phyloP scores from a whole-genome alignment of 805 yeast genomes.

The Spathaspora gorwiae region DNA sequence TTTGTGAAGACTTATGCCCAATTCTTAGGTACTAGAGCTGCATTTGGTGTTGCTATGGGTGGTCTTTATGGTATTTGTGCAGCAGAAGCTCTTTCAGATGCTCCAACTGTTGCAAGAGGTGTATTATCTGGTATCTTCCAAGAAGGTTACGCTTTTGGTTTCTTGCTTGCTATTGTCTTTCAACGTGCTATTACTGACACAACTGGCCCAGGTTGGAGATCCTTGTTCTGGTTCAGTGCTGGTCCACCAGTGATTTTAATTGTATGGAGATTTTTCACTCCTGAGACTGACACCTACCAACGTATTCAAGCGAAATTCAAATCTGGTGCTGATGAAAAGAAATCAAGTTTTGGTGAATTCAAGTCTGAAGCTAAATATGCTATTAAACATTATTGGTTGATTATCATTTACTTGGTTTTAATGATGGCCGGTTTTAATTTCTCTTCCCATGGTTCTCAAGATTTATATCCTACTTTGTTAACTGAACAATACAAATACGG shows the following conservation, averaged over 20 bases:
- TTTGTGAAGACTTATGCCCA: conserved; percentile 55
- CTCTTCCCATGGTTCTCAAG: conserved; percentile 73
- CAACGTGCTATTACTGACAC: conserved; percentile 49
- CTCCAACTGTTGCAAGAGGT: conserved; percentile 57
- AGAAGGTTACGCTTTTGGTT: conserved; percentile 62
- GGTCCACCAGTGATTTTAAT: conserved; percentile 59
- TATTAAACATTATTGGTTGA: conserved; percentile 25
- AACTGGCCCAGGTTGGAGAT: conserved; percentile 57
- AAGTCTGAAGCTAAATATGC: conserved; percentile 10
- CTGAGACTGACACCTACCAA: conserved; percentile 55
- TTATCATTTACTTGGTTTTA: conserved; percentile 27
- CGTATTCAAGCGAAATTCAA: conserved; percentile 11
- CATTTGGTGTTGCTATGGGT: conserved; percentile 70
- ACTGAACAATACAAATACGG: conserved; percentile 46
- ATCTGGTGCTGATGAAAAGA: conserved; percentile 8
- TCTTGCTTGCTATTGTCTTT: conserved; percentile 61
- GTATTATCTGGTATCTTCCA: conserved; percentile 60
- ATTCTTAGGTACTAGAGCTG: conserved; percentile 57
- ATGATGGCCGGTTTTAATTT: conserved; percentile 68
- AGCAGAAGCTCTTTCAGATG: conserved; percentile 64
- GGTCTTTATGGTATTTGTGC: conserved; percentile 64
- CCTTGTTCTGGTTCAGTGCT: conserved; percentile 72
- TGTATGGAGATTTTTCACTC: conserved; percentile 51
- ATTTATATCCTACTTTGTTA: conserved; percentile 62
- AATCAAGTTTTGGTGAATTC: conserved; percentile 9